A percentile compares a stretch with the other conserved stretches of the same genome.
Conservation (phyloP, 208 protist genomes). For the Wallacemonas rigidus region DNA sequence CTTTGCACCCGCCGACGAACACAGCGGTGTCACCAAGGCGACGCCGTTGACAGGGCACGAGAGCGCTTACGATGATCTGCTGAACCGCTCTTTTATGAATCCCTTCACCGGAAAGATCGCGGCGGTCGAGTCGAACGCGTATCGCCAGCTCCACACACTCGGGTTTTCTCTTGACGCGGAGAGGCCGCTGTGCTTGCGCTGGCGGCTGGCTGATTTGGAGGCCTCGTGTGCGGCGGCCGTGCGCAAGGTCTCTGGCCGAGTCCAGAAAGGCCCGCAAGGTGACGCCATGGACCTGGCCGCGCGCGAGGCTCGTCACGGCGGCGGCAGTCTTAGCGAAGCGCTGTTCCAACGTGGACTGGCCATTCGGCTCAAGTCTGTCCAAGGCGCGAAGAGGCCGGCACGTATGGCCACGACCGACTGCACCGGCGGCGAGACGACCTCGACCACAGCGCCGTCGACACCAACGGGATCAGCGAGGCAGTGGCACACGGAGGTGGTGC, state of each 20-base stretch:
- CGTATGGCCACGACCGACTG: too few relatives aligned
- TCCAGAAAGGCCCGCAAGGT: too few relatives aligned
- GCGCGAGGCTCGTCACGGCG: too few relatives aligned
- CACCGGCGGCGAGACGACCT: neutral
- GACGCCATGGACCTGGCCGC: too few relatives aligned
- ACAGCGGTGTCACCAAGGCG: too few relatives aligned
- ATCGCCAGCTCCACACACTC: slow-evolving; percentile 35
- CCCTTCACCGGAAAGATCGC: slow-evolving; percentile 74
- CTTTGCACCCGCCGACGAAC: too few relatives aligned
- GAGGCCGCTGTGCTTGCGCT: slow-evolving; percentile 71
- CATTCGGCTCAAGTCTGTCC: slow-evolving; percentile 12
- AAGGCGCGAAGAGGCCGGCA: neutral
- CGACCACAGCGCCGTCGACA: neutral
- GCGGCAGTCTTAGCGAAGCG: too few relatives aligned
- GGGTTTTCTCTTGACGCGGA: slow-evolving; percentile 52
- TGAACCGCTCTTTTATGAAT: slow-evolving; percentile 48
- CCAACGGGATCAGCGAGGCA: neutral
- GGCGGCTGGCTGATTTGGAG: slow-evolving; percentile 29
- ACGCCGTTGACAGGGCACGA: neutral
- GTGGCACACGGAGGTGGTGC: slow-evolving; percentile 52
- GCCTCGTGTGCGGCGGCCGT: neutral
- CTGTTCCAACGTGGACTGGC: neutral
- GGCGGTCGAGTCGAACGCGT: slow-evolving; percentile 16
- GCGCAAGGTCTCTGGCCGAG: too few relatives aligned
- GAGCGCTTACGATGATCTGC: neutral